phyloP scores from a whole-genome alignment of 371 early-diverging fungal species.

The Thermomucor indicae-seudaticae region DNA sequence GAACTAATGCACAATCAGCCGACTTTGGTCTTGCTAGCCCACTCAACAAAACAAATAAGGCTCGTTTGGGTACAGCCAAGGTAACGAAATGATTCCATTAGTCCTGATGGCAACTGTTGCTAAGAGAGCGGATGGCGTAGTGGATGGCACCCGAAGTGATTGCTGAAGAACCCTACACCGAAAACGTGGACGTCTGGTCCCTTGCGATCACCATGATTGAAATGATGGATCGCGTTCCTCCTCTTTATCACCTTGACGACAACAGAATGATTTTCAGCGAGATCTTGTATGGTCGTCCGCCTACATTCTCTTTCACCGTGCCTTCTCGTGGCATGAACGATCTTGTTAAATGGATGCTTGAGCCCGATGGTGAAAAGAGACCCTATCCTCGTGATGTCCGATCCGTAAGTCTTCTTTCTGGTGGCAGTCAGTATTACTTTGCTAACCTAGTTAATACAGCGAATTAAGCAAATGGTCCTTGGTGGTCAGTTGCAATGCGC shows the following conservation, averaged over 20 bases:
- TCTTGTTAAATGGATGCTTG: slow-evolving; percentile 39
- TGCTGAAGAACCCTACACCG: slow-evolving; percentile 32
- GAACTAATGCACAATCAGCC: slow-evolving; percentile 24
- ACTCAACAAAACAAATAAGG: slow-evolving; percentile 22
- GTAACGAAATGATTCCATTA: slow-evolving; percentile 13
- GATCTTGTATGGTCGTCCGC: slow-evolving; percentile 32
- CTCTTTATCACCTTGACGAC: slow-evolving; percentile 40
- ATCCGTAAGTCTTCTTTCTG: slow-evolving; percentile 2
- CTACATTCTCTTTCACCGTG: slow-evolving; percentile 35
- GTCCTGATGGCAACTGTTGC: neutral
- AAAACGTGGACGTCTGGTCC: slow-evolving; percentile 47
- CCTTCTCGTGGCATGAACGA: slow-evolving; percentile 31
- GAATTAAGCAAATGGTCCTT: slow-evolving; percentile 19
- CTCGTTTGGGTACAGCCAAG: slow-evolving; percentile 42
- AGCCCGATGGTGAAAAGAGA: slow-evolving; percentile 25
- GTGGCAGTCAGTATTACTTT: neutral
- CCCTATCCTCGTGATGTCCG: slow-evolving; percentile 34
- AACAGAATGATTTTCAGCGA: slow-evolving; percentile 39
- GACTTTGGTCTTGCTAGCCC: slow-evolving; percentile 49
- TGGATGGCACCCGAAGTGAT: slow-evolving; percentile 56
- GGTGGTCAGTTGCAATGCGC: slow-evolving; percentile 27
- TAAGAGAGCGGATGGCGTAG: slow-evolving; percentile 5
- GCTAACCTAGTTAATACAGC: neutral
- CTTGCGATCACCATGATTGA: slow-evolving; percentile 49
- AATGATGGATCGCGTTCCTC: slow-evolving; percentile 52